Evolutionary conservation across 2,329 filamentous ascomycete genomes (phyloP).

Genomic region (Septoria petroselini): DNA sequence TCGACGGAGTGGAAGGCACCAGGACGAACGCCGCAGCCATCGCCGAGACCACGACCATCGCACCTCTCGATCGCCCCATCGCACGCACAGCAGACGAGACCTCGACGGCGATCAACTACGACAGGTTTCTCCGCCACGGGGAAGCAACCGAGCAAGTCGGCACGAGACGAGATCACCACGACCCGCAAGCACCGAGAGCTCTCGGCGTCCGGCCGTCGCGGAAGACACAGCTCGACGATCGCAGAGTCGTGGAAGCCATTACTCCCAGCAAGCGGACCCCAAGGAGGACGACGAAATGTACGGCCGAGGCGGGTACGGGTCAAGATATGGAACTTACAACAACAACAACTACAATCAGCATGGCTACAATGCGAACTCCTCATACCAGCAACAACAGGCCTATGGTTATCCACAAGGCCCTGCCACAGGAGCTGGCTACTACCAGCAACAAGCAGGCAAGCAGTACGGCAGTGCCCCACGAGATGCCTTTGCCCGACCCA

Average conservation of each 20-base stretch:
- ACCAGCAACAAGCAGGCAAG: slow-evolving; percentile 43
- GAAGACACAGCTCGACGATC: slow-evolving; percentile 20
- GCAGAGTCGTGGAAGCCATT: slow-evolving; percentile 30
- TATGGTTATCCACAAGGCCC: slow-evolving; percentile 56
- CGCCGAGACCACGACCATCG: slow-evolving; percentile 14
- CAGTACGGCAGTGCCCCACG: slow-evolving; percentile 31
- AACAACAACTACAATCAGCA: slow-evolving; percentile 57
- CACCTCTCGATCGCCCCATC: slow-evolving; percentile 26
- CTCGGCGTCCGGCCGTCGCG: slow-evolving; percentile 7
- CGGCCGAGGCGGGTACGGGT: slow-evolving; percentile 32
- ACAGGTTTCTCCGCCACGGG: slow-evolving; percentile 12
- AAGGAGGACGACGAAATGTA: slow-evolving; percentile 34
- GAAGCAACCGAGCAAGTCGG: slow-evolving; percentile 16
- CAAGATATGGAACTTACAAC: slow-evolving; percentile 46
- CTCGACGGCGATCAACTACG: slow-evolving; percentile 12
- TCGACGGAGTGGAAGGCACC: slow-evolving; percentile 33
- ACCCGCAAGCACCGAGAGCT: slow-evolving; percentile 23
- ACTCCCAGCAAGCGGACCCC: slow-evolving; percentile 19
- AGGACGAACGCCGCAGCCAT: slow-evolving; percentile 15
- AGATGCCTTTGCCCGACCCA: slow-evolving; percentile 25
- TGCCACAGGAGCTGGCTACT: slow-evolving; percentile 31
- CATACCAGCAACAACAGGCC: slow-evolving; percentile 57
- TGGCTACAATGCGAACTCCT: slow-evolving; percentile 54
- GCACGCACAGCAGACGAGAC: slow-evolving; percentile 4
- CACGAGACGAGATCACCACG: slow-evolving; percentile 26